Evolutionary conservation across 1,139 yeast species (phyloP), one percentile per base, ranked within the genome.

Genomic region (Saccharomyces uvarum): DNA sequence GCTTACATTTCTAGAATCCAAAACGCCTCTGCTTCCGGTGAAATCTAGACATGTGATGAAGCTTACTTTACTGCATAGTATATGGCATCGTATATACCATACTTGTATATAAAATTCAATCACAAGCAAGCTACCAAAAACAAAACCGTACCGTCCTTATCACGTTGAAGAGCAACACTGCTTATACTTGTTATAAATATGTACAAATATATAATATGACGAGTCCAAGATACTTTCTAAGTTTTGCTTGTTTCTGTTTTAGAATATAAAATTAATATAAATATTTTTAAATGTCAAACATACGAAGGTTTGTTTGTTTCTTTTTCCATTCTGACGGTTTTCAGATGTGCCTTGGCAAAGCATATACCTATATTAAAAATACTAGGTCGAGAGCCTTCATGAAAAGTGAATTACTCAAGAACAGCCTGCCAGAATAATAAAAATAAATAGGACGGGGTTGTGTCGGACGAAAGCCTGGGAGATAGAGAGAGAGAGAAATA

Each of bases 1-100:
- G 76, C 88, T 13, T 89, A 89, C 70, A 81, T 88, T 54, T 70
- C 82, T 27, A 80, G 96, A 70, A 86, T 89, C 63, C 93, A 86
- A 65, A 77, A 77, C 59, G 75, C 79, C 14, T 65, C 71, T 19
- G 61, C 62, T 19, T 52, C 68, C 21, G 70, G 70, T 8, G 70
- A 67, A 47, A 65, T 67, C 27, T 66, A 54, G 57, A 26, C 19
- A 28, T 21, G 16, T 13, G 11, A n/a, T 24, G 29, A 27, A 26
- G 19, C n/a, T 38, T 13, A 19, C 31, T 38, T 38, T 4, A 38
- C 24, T 19, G 44, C 44, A 16, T 9, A 38, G 21, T 38, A 38
- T 38, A 19, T 19, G 4, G 44, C 44, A 16, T 9, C 19, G 21
- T 38, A 38, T 38, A 19, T 38, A 24, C 24, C 24, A 9, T 38